phyloP scores from a whole-genome alignment of 495 filamentous ascomycete genomes.

The Penicillium coprophilum region DNA sequence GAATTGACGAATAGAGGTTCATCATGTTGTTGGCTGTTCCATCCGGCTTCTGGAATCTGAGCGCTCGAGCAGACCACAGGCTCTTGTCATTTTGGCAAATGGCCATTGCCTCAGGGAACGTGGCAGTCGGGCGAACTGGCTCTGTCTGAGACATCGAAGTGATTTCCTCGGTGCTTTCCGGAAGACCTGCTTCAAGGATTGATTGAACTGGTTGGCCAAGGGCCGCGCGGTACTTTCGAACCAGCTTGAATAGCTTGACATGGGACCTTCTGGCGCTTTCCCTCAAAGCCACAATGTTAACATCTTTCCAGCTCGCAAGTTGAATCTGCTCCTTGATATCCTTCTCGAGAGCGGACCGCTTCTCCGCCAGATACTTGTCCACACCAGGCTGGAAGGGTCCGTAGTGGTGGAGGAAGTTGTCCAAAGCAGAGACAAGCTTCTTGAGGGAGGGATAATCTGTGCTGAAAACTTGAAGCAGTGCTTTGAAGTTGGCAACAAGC shows the following conservation, averaged over 20 bases:
- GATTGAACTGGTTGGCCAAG: slow-evolving; percentile 68
- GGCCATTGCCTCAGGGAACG: slow-evolving; percentile 45
- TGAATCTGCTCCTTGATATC: slow-evolving; percentile 84
- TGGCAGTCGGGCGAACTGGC: slow-evolving; percentile 18
- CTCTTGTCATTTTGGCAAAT: slow-evolving; percentile 53
- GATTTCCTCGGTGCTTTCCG: slow-evolving; percentile 45
- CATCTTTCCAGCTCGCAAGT: slow-evolving; percentile 94
- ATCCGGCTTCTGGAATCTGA: slow-evolving; percentile 66
- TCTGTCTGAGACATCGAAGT: slow-evolving; percentile 14
- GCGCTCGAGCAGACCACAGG: slow-evolving; percentile 61
- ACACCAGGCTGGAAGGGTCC: slow-evolving; percentile 64
- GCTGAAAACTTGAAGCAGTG: slow-evolving; percentile 48
- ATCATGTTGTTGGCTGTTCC: slow-evolving; percentile 65
- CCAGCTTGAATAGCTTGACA: slow-evolving; percentile 84
- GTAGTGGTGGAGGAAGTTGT: slow-evolving; percentile 76
- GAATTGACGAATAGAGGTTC: slow-evolving; percentile 52
- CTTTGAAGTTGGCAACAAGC: slow-evolving; percentile 69
- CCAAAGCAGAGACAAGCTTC: slow-evolving; percentile 56
- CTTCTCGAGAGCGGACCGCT: slow-evolving; percentile 70
- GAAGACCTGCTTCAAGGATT: slow-evolving; percentile 65
- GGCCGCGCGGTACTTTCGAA: slow-evolving; percentile 79
- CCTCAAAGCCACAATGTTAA: slow-evolving; percentile 80
- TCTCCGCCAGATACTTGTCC: slow-evolving; percentile 58
- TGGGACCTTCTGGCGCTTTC: slow-evolving; percentile 90
- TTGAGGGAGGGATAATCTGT: slow-evolving; percentile 55